phyloP scores from a whole-genome alignment of 176 grass and related monocot species.

The Bothriochloa decipiens region DNA sequence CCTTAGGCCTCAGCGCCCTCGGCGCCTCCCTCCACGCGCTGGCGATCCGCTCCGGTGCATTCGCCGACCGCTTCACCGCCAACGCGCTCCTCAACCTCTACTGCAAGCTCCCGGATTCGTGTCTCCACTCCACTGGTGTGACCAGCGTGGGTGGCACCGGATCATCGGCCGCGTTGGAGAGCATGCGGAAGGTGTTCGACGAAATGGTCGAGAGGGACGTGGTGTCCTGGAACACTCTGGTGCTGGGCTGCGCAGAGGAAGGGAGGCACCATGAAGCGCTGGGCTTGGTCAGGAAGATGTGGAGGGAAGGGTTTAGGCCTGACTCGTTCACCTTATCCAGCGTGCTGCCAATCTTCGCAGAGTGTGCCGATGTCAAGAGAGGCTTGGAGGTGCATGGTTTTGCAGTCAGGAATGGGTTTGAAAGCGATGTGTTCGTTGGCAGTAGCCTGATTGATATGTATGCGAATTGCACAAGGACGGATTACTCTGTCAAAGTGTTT shows the following conservation, averaged over 20 bases:
- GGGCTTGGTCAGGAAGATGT: constrained; percentile 61
- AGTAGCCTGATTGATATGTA: constrained; percentile 84
- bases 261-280: constrained; percentile 48
- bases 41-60: constrained; percentile 60
- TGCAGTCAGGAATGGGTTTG: constrained; percentile 49
- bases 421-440: constrained; percentile 54
- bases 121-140: neutral
- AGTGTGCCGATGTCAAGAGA: constrained; percentile 51
- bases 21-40: constrained; percentile 63
- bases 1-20: constrained; percentile 42
- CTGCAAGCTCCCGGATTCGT: constrained; percentile 44
- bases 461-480: constrained; percentile 51
- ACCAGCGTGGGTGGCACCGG: neutral
- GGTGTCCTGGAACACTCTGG: constrained; percentile 71
- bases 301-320: constrained; percentile 50
- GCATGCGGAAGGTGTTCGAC: constrained; percentile 65
- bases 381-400: constrained; percentile 70
- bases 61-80: constrained; percentile 54
- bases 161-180: neutral
- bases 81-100: constrained; percentile 79
- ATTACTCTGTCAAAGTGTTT: constrained; percentile 60
- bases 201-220: constrained; percentile 59
- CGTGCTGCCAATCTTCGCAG: constrained; percentile 66
- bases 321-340: constrained; percentile 65
- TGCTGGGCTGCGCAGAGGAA: constrained; percentile 50